Conservation (phyloP, 1,284 basidiomycete genomes). For the Cyathus olla region DNA sequence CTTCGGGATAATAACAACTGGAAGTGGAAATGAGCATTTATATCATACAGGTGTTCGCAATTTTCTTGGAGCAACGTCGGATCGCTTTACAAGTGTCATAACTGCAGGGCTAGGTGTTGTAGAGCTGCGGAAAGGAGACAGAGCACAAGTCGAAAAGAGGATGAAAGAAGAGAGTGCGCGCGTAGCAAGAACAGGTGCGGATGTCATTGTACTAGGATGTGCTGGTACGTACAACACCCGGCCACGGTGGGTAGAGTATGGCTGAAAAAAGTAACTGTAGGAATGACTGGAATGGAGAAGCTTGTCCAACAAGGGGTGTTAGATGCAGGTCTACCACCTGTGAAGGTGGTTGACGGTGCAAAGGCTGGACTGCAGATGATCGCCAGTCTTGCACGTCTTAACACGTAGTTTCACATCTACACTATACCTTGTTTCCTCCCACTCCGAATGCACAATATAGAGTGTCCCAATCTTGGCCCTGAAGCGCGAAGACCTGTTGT, state of each 20-base stretch:
- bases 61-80: slow-evolving; percentile 42
- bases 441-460: too few species aligned
- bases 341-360: slow-evolving; percentile 46
- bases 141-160: slow-evolving; percentile 30
- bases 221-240: slow-evolving; percentile 25
- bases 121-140: slow-evolving; percentile 43
- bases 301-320: slow-evolving; percentile 38
- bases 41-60: slow-evolving; percentile 41
- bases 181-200: slow-evolving; percentile 37
- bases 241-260: background rate
- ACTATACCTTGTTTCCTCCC: too few species aligned
- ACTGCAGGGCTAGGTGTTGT: slow-evolving; percentile 42
- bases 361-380: slow-evolving; percentile 47
- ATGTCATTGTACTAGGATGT: slow-evolving; percentile 48
- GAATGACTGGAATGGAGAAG: slow-evolving; percentile 49
- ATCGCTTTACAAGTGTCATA: slow-evolving; percentile 43
- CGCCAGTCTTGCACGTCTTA: slow-evolving; percentile 37
- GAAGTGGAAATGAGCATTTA: slow-evolving; percentile 42
- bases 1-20: slow-evolving; percentile 48
- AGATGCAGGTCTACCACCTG: slow-evolving; percentile 31
- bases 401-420: background rate
- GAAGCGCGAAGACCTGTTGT: background rate
- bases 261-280: slow-evolving; percentile 9
- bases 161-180: slow-evolving; percentile 36
- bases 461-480: too few species aligned